Conservation (phyloP, 2,329 filamentous ascomycete species). For the Xylariaceae sp. region DNA sequence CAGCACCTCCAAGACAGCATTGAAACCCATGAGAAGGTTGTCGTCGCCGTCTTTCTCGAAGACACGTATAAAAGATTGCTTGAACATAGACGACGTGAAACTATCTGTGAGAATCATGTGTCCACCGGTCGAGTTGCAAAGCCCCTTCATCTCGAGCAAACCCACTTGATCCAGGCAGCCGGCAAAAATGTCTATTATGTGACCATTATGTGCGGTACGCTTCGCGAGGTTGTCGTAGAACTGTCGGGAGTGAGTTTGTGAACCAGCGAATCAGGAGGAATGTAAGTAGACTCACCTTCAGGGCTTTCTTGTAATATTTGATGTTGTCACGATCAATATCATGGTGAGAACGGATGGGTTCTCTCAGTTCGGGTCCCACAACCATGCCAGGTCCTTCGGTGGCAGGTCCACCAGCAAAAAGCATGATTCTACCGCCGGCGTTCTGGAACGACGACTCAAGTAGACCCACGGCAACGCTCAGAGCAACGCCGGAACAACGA, state of each 20-base stretch:
- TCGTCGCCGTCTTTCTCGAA: slow-evolving; percentile 97
- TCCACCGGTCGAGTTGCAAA: slow-evolving; percentile 92
- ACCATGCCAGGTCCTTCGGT: slow-evolving; percentile 97
- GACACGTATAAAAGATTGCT: slow-evolving; percentile 93
- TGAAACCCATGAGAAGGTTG: slow-evolving; percentile 96
- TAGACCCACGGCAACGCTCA: slow-evolving; percentile 88
- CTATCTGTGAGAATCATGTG: slow-evolving; percentile 98
- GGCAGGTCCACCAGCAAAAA: slow-evolving; percentile 90
- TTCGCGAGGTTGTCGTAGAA: slow-evolving; percentile 96
- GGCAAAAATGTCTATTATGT: slow-evolving; percentile 96
- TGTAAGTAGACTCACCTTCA: slow-evolving; percentile 71
- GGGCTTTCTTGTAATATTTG: slow-evolving; percentile 98
- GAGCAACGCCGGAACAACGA: slow-evolving; percentile 91
- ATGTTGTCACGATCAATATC: slow-evolving; percentile 98
- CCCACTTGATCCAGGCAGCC: slow-evolving; percentile 97
- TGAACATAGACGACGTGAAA: slow-evolving; percentile 99
- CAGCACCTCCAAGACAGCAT: slow-evolving; percentile 89
- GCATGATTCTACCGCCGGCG: slow-evolving; percentile 90
- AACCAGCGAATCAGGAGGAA: neutral
- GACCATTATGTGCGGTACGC: slow-evolving; percentile 90
- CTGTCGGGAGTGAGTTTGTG: slow-evolving; percentile 22
- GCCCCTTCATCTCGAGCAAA: slow-evolving; percentile 94
- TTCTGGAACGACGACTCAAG: slow-evolving; percentile 96
- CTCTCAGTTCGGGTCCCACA: slow-evolving; percentile 89
- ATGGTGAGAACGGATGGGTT: slow-evolving; percentile 96